These are phyloP conservation scores for Secale cereale DNA, from an alignment of 176 grass and related monocot species.

Conservation along the genomic window DNA sequence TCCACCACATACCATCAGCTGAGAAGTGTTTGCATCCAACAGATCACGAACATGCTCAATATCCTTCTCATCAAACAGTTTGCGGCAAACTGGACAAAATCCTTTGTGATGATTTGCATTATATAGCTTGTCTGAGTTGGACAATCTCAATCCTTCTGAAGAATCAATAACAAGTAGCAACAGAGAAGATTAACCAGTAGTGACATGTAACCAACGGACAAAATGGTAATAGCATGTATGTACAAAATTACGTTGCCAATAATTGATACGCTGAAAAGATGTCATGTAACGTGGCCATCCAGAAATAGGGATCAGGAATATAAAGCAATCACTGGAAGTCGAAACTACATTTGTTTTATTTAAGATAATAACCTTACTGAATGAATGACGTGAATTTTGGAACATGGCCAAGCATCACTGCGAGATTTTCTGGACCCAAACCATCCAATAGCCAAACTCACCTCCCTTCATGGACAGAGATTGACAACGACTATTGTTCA, in stretches of 20 bases:
- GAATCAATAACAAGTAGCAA: slow-evolving; percentile 32
- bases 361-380: background rate
- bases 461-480: background rate
- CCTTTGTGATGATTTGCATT: slow-evolving; percentile 59
- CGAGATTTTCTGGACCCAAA: background rate
- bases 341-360: background rate
- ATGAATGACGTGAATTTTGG: background rate
- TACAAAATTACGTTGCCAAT: slow-evolving; percentile 9
- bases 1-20: slow-evolving; percentile 66
- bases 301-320: background rate
- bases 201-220: slow-evolving; percentile 13
- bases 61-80: slow-evolving; percentile 91
- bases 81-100: slow-evolving; percentile 92
- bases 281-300: background rate
- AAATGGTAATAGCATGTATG: background rate
- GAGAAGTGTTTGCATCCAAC: slow-evolving; percentile 40
- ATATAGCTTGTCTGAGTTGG: slow-evolving; percentile 42
- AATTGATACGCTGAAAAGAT: background rate
- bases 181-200: slow-evolving; percentile 18
- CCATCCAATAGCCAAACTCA: background rate
- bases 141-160: slow-evolving; percentile 34
- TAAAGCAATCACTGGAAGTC: background rate
- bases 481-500: background rate
- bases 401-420: background rate
- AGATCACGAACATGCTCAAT: slow-evolving; percentile 73